phyloP scores from a whole-genome alignment of 805 yeast species.

The Millerozyma miso region DNA sequence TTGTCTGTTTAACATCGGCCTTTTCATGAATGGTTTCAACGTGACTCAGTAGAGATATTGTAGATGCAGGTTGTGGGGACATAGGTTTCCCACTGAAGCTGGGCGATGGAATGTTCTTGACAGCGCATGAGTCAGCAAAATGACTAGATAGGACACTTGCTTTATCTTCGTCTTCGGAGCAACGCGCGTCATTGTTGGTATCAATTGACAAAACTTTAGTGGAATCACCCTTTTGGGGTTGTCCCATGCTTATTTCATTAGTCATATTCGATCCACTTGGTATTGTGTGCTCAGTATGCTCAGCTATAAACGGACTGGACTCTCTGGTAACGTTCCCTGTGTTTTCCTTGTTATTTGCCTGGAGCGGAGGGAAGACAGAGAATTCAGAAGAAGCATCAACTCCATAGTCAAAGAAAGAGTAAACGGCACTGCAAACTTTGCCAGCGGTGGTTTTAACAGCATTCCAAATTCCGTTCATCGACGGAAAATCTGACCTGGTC shows the following conservation, averaged over 20 bases:
- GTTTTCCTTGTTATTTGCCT: constrained; percentile 3
- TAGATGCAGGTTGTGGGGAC: constrained; percentile 12
- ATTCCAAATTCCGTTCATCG: constrained; percentile 6
- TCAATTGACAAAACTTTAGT: constrained; percentile 10
- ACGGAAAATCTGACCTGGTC: constrained; percentile 7
- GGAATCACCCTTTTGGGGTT: constrained; percentile 2
- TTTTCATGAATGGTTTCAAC: constrained; percentile 17
- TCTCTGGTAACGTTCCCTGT: constrained; percentile 6
- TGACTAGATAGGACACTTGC: background rate
- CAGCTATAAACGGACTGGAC: background rate
- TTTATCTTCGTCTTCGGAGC: background rate
- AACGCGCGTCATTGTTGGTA: background rate
- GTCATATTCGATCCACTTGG: background rate
- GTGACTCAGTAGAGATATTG: constrained; percentile 9
- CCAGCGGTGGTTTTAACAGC: constrained; percentile 2
- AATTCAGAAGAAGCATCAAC: constrained; percentile 20
- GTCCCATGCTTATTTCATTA: background rate
- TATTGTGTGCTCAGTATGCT: background rate
- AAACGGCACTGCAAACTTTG: constrained; percentile 26
- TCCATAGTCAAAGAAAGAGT: constrained; percentile 41
- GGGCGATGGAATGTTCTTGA: constrained; percentile 1
- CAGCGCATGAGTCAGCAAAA: background rate
- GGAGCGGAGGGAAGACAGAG: background rate
- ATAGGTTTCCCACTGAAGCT: constrained; percentile 9
- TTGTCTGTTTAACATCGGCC: background rate